Evolutionary conservation across 2,329 filamentous ascomycete genomes (phyloP).

Genomic region (Penicillium janthinellum): DNA sequence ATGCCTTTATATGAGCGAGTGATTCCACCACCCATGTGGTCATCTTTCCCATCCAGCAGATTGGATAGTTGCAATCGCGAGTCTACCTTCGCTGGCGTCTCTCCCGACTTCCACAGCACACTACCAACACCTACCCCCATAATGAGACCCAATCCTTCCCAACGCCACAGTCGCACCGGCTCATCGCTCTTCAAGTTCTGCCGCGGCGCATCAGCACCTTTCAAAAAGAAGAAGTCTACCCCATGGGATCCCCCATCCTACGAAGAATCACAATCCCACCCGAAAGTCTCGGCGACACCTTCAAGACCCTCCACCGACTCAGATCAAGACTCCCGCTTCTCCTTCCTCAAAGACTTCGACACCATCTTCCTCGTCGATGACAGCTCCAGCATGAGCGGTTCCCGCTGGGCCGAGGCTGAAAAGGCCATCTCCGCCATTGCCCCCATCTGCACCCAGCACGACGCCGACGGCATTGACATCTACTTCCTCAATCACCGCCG

Average conservation of each 20-base stretch:
- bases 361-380: conserved; percentile 92
- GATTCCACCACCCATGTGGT: conserved; percentile 18
- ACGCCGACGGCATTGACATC: conserved; percentile 83
- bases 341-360: conserved; percentile 78
- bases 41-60: conserved; percentile 15
- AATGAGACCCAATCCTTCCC: conserved; percentile 7
- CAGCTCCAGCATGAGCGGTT: conserved; percentile 79
- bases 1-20: conserved; percentile 13
- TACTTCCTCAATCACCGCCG: conserved; percentile 78
- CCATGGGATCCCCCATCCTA: conserved; percentile 20
- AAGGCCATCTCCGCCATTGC: conserved; percentile 72
- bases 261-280: conserved; percentile 7
- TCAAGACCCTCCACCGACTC: background rate
- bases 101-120: background rate
- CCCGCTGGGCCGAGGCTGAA: conserved; percentile 74
- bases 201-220: background rate
- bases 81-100: background rate
- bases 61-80: background rate
- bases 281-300: background rate
- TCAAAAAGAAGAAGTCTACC: conserved; percentile 1
- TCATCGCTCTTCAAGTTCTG: conserved; percentile 2
- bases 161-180: conserved; percentile 1
- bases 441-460: conserved; percentile 77
- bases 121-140: background rate
- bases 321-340: conserved; percentile 65